Evolutionary conservation across 305 asterid species (phyloP), one percentile per base, ranked within the genome.

Genomic region (Solanum hybrid): DNA sequence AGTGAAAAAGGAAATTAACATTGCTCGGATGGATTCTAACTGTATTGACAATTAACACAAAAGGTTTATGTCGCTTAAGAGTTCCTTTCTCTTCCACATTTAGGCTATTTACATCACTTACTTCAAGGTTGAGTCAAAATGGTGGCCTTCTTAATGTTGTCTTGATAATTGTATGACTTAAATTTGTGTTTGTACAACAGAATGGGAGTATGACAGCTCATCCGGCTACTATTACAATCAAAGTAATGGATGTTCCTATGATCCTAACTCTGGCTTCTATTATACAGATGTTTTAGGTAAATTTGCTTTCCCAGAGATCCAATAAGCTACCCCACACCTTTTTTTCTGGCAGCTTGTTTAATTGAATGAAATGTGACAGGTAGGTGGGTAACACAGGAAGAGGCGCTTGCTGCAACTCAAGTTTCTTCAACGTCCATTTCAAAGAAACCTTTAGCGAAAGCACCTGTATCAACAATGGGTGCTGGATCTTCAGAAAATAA

Each of bases 251-350:
- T 95, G 92, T 89, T 93, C 97, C 95, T 96, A 95, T 89, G 99
- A 97, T 92, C 96, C 99, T 5, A 97, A 95, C 92, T 97, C 99
- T 31, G 98, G 98, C 76, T 97, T 97, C 95, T 97, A 97, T 93
- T 97, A 97, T 87, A 95, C 97, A 1, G 98, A 97, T 86, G 93
- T 96, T 91, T 91, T 97, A 90, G 99, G 99, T 96, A 95, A 89
- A 22, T 78, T 40, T 78, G 46, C 34, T 42, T 71, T 64, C 87
- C 86, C 22, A 86, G 37, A 24, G 40, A n/a, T 86, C 61, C 22
- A 24, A 64, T 35, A 22, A 39, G 81, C 39, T 14, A 46, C 42
- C 46, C 39, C 46, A 64, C 75, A 78, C 78, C 2, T 75, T 88
- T 88, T 64, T 64, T 78, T 64, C 9, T 11, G 46, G 24, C 36